A percentile compares a stretch with the other conserved stretches of the same genome.
Evolutionary conservation across 768 basidiomycete genomes (phyloP).

Genomic region (Podaxis mareebaensis): DNA sequence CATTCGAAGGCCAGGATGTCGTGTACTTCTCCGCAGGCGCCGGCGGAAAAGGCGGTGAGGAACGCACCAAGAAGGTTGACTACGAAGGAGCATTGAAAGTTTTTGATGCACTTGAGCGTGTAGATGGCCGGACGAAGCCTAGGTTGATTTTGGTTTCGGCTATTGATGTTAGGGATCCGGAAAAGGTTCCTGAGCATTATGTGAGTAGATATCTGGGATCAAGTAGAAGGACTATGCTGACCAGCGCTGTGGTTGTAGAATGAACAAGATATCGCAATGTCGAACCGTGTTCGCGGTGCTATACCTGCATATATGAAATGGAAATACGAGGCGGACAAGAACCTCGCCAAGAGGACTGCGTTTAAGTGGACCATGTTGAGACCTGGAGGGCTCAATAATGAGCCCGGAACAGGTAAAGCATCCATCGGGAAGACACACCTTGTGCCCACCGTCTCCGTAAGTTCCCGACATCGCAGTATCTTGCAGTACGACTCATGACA

Average conservation of each 20-base stretch:
- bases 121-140: slow-evolving; percentile 44
- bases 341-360: slow-evolving; percentile 44
- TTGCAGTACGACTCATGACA: not conserved
- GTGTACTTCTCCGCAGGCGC: slow-evolving; percentile 54
- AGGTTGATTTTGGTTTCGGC: slow-evolving; percentile 61
- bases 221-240: not conserved
- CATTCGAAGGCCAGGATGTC: slow-evolving; percentile 43
- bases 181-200: slow-evolving; percentile 51
- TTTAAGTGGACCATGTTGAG: slow-evolving; percentile 72
- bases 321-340: slow-evolving; percentile 54
- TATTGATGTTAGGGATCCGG: slow-evolving; percentile 53
- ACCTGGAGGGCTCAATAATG: slow-evolving; percentile 57
- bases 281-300: slow-evolving; percentile 41
- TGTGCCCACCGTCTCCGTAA: slow-evolving; percentile 46
- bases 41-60: slow-evolving; percentile 57
- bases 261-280: slow-evolving; percentile 44
- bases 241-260: slow-evolving; percentile 27
- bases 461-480: slow-evolving; percentile 15
- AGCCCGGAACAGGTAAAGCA: slow-evolving; percentile 50
- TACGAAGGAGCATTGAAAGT: slow-evolving; percentile 69
- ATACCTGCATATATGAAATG: slow-evolving; percentile 48
- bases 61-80: slow-evolving; percentile 56
- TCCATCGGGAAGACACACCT: slow-evolving; percentile 56
- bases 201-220: slow-evolving; percentile 31
- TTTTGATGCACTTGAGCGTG: slow-evolving; percentile 63